Evolutionary conservation across 2,329 filamentous ascomycete genomes (phyloP).

Genomic region (Hansfordia pulvinata): DNA sequence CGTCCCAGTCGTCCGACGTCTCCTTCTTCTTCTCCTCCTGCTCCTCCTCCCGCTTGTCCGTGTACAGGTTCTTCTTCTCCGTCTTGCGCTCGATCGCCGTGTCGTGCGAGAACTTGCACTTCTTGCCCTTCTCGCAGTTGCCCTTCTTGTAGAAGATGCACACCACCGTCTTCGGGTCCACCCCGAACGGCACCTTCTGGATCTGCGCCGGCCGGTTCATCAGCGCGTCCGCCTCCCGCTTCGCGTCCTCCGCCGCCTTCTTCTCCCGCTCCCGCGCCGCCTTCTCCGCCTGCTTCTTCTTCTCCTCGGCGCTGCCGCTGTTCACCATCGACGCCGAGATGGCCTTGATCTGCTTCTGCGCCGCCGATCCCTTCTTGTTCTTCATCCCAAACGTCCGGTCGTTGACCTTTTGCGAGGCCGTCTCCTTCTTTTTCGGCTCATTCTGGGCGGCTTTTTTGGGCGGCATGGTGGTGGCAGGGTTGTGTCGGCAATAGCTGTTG

Average conservation of each 20-base stretch:
- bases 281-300: constrained; percentile 60
- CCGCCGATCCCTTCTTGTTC: constrained; percentile 92
- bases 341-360: constrained; percentile 82
- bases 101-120: constrained; percentile 98
- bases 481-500: too few species aligned
- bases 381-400: constrained; percentile 99
- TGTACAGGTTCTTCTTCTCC: constrained; percentile 84
- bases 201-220: constrained; percentile 86
- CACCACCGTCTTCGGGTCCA: constrained; percentile 93
- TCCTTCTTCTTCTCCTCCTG: constrained; percentile 75
- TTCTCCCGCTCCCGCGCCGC: constrained; percentile 70
- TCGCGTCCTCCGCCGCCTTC: constrained; percentile 74
- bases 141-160: constrained; percentile 98
- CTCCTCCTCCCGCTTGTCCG: constrained; percentile 63
- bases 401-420: constrained; percentile 53
- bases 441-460: constrained; percentile 56
- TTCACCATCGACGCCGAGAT: constrained; percentile 60
- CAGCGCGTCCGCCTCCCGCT: constrained; percentile 65
- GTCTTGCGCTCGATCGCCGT: constrained; percentile 78
- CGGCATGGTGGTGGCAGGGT: constrained; percentile 59
- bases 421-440: constrained; percentile 37
- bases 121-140: constrained; percentile 90
- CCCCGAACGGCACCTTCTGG: constrained; percentile 96
- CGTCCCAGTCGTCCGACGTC: constrained; percentile 94
- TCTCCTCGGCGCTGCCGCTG: constrained; percentile 75